Evolutionary conservation across 768 basidiomycete genomes (phyloP).

Genomic region (Termitomyces eurrhizus): DNA sequence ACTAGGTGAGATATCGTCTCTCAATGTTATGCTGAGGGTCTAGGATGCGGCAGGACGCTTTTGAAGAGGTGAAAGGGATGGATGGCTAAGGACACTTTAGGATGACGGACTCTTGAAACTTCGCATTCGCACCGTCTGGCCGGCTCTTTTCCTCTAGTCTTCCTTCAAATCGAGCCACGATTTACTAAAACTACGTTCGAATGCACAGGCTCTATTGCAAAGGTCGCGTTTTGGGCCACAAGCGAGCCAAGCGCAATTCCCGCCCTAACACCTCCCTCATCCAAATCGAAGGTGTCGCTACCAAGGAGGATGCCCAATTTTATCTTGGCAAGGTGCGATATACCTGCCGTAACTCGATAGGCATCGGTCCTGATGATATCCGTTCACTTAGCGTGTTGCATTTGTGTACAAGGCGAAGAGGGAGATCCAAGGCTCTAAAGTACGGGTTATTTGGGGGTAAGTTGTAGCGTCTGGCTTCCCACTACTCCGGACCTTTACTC

Average conservation of each 20-base stretch:
- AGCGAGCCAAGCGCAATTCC: slow-evolving; percentile 96
- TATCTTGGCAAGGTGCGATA: slow-evolving; percentile 94
- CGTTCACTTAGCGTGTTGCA: slow-evolving; percentile 73
- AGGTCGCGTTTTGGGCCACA: slow-evolving; percentile 97
- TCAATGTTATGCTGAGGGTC: slow-evolving; percentile 17
- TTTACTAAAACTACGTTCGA: slow-evolving; percentile 17
- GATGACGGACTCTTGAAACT: slow-evolving; percentile 16
- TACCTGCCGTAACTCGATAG: neutral
- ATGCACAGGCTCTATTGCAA: slow-evolving; percentile 82
- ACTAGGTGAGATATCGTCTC: slow-evolving; percentile 59
- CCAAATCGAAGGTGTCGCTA: slow-evolving; percentile 95
- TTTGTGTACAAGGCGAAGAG: slow-evolving; percentile 98
- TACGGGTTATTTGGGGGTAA: slow-evolving; percentile 98
- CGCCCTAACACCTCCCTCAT: slow-evolving; percentile 94
- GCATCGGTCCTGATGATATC: neutral
- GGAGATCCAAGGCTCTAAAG: slow-evolving; percentile 90
- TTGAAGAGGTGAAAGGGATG: slow-evolving; percentile 33
- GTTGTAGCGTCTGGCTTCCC: slow-evolving; percentile 21
- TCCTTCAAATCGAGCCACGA: neutral
- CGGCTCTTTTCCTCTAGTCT: slow-evolving; percentile 1
- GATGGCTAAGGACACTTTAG: slow-evolving; percentile 31
- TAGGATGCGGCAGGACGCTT: slow-evolving; percentile 9
- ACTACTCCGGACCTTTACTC: neutral
- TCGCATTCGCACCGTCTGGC: slow-evolving; percentile 1
- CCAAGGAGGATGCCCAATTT: slow-evolving; percentile 92